Conservation (phyloP, 176 grass and related monocot species). For the Phyllostachys edulis region DNA sequence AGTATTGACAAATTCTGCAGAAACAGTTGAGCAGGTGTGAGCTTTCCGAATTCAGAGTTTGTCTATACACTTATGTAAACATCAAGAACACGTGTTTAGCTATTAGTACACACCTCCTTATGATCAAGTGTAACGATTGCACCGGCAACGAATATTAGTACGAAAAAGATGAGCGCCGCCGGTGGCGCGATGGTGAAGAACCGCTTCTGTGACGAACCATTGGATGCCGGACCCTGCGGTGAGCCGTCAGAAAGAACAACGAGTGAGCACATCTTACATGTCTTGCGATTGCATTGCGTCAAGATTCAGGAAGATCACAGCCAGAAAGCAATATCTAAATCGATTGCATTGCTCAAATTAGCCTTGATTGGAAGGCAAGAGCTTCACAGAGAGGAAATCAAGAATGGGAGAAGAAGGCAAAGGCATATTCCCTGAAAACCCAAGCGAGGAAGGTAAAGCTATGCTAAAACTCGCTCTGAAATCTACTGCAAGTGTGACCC, state of each 20-base stretch:
- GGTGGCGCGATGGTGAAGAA: constrained; percentile 37
- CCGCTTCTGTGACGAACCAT: constrained; percentile 45
- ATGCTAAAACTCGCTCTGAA: constrained; percentile 33
- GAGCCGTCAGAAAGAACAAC: constrained; percentile 2
- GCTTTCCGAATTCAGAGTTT: background rate
- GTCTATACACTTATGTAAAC: background rate
- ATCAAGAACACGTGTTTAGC: background rate
- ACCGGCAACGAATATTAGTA: constrained; percentile 38
- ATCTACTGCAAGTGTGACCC: constrained; percentile 42
- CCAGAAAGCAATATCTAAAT: background rate
- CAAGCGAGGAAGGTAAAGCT: constrained; percentile 34
- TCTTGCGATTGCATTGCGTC: background rate
- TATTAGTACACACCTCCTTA: constrained; percentile 45
- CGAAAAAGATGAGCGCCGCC: constrained; percentile 45
- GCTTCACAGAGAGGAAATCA: constrained; percentile 30
- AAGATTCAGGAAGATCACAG: background rate
- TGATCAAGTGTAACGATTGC: constrained; percentile 42
- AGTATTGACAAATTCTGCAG: constrained; percentile 36
- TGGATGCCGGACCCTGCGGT: constrained; percentile 39
- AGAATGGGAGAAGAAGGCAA: background rate
- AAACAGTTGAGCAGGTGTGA: background rate
- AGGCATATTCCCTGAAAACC: constrained; percentile 41
- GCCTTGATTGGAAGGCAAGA: constrained; percentile 20
- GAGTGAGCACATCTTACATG: constrained; percentile 25
- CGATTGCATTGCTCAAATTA: background rate